Evolutionary conservation across 2,329 filamentous ascomycete genomes (phyloP), one percentile per base, ranked within the genome.

Genomic region (Sarocladiaceae sp.): DNA sequence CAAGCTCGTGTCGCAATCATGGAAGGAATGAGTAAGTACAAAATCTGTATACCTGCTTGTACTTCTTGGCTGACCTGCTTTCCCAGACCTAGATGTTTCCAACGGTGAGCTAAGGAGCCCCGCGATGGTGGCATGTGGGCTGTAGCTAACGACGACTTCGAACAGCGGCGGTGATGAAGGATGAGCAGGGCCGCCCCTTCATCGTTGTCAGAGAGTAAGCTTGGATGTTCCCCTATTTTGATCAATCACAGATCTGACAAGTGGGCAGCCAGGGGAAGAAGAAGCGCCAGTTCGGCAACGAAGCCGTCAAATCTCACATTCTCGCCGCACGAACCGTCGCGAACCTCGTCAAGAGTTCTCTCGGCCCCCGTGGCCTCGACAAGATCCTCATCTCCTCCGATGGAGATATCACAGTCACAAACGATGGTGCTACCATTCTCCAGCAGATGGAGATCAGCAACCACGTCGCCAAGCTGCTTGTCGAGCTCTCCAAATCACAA

Each of bases 311-410:
- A 70, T 88, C 89, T 58, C 94, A 98, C 70, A 98, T 98, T 59
- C 82, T 97, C 58, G 91, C 93, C 49, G 94, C 94, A 45, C 83
- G 90, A 63, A 97, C 93, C 47, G 90, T 98, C 56, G 86, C 93
- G 55, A 95, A 89, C 70, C 93, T 98, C 57, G 88, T 98, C 69
- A 96, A 95, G 76, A 93, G 88, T 49, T 98, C 94, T 53, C 77
- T 98, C 57, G 93, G 93, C 42, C 93, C 93, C 45, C 85, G 93
- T 56, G 93, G 93, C 51, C 82, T 98, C 61, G 93, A 98, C 75
- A 98, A 98, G 75, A 98, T 98, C 62, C 80, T 98, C 57, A 98
- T 98, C 58, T 98, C 93, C 43, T 87, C 93, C 50, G 93, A 98
- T 64, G 93, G 93, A 65, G 93, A 98, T 68, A 98, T 98, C 65